Base-by-base conservation (phyloP, 2,329 filamentous ascomycete genomes). In the Penicillium italicum region DNA sequence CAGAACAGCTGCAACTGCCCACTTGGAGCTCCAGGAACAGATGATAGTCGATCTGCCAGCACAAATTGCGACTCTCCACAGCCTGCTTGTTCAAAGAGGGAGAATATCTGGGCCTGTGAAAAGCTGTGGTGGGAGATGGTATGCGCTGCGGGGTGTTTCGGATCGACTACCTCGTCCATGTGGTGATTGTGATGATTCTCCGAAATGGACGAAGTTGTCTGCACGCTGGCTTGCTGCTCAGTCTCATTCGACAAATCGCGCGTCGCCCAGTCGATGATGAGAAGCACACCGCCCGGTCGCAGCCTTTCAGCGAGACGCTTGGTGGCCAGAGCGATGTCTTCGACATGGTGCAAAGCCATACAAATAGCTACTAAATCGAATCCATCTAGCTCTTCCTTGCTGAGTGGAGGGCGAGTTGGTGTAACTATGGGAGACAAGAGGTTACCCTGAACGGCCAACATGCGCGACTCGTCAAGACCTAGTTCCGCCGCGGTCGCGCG, bases 291-390 rank as follows among this genome's bases (percentile, higher is more conserved):
- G 11, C 46, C 46, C 11, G 46, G 46, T 30, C n/a, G 34, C 24
- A 49, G 36, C 18, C 46, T 36, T 30, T 49, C 34, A n/a, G 46
- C 46, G n/a, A 49, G 46, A 22, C 34, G 34, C 30, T 40, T 49
- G 18, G 46, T 49, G 14, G 46, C 46, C 46, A 37, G 40, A 4
- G 7, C 34, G n/a, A 40, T 49, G 26, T 49, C 46, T 20, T 49
- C 46, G 18, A 49, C 46, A 40, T 49, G 46, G 34, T 49, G 46
- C 34, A 49, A 49, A 40, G 34, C 46, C 46, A 49, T 38, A 40
- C 46, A 49, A 18, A 49, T 49, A n/a, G 34, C 46, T 16, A 49
- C 34, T 26, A 49, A 18, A 18, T 49, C 46, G 26, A 40, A 49
- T 5, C 34, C 46, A 49, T 30, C 28, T 5, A 48, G 33, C 33